These are phyloP conservation scores for Xanthoparmelia taractica DNA, from an alignment of 495 filamentous ascomycete genomes.

Conservation along the genomic window DNA sequence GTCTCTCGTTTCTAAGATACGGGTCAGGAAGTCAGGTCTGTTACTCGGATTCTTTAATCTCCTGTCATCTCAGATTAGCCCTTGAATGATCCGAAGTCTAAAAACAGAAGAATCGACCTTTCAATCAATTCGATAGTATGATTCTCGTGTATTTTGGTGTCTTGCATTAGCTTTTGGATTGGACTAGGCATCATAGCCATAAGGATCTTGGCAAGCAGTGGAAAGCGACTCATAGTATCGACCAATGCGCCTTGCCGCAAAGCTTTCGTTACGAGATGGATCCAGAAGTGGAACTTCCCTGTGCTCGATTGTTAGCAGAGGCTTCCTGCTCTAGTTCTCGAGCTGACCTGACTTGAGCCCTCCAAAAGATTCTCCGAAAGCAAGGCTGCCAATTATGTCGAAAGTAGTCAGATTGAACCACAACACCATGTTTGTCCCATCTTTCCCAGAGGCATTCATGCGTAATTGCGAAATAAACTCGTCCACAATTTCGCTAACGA, in stretches of 20 bases:
- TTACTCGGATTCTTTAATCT: conserved; percentile 8
- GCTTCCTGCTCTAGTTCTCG: background rate
- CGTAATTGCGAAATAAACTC: no score
- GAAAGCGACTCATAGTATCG: no score
- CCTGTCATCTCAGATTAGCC: background rate
- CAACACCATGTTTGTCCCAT: no score
- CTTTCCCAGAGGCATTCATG: no score
- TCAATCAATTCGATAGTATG: no score
- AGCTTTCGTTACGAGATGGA: no score
- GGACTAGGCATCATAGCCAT: no score
- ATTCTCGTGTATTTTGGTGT: no score
- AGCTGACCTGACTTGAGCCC: conserved; percentile 34
- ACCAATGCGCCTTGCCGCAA: no score
- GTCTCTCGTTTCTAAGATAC: conserved; percentile 16
- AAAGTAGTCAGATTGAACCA: conserved; percentile 29
- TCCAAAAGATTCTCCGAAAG: conserved; percentile 46
- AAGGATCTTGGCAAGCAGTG: no score
- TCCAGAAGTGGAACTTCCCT: no score
- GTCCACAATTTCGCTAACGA: background rate
- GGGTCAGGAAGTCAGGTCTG: conserved; percentile 30
- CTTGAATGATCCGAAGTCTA: conserved; percentile 2
- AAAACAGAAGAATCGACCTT: background rate
- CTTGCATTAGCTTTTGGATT: no score
- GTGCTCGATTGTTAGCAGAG: background rate
- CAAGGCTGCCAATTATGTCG: conserved; percentile 51